These are phyloP conservation scores for Ilex paraguariensis DNA, from an alignment of 305 asterid genomes.

Conservation along the genomic window DNA sequence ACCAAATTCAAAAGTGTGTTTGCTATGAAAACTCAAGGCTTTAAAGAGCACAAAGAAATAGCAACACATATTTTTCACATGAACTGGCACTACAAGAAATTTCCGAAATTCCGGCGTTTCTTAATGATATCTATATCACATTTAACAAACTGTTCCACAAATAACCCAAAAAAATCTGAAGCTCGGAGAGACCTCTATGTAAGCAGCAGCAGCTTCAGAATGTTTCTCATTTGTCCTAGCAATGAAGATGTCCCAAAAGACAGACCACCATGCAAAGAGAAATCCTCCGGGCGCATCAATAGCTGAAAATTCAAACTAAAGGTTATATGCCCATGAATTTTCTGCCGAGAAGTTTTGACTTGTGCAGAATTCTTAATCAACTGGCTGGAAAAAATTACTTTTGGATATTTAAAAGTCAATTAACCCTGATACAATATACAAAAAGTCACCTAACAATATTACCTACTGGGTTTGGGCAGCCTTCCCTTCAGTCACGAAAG, in stretches of 20 bases:
- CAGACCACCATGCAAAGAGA: too few relatives aligned
- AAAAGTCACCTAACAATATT: slow-evolving; percentile 15
- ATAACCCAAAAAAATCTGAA: slow-evolving; percentile 10
- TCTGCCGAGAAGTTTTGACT: neutral
- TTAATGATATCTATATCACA: too few relatives aligned
- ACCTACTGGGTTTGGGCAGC: slow-evolving; percentile 99
- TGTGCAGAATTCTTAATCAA: neutral
- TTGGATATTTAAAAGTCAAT: neutral
- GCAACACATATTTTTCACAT: too few relatives aligned
- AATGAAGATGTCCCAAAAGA: too few relatives aligned
- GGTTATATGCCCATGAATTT: neutral
- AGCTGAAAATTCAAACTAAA: slow-evolving; percentile 37
- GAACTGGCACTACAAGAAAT: too few relatives aligned
- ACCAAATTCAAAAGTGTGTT: too few relatives aligned
- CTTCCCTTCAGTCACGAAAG: slow-evolving; percentile 97
- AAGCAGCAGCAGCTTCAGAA: slow-evolving; percentile 97
- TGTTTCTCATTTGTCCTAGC: slow-evolving; percentile 28
- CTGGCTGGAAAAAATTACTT: neutral
- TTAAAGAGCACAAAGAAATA: too few relatives aligned
- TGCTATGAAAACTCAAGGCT: too few relatives aligned
- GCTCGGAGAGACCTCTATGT: slow-evolving; percentile 69
- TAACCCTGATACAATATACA: neutral
- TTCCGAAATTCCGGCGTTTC: too few relatives aligned
- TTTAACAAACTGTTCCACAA: slow-evolving; percentile 6
- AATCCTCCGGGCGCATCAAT: slow-evolving; percentile 73